These are phyloP conservation scores for Miamiensis avidus DNA, from an alignment of 169 alveolate species.

Conservation along the genomic window DNA sequence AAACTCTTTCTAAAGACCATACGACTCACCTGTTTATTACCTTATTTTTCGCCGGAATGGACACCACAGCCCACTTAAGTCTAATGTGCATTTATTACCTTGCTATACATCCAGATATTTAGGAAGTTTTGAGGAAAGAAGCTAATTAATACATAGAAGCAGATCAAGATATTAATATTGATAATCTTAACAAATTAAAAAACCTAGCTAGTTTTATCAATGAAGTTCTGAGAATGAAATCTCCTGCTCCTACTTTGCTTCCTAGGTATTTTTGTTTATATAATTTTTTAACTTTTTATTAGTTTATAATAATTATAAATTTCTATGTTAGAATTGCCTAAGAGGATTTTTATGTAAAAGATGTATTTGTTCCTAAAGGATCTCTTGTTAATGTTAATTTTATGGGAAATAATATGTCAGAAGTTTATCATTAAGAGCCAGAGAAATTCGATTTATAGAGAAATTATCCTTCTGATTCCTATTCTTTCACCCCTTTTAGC, in stretches of 20 bases:
- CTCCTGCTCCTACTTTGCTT: slow-evolving; percentile 19
- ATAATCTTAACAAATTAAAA: slow-evolving; percentile 18
- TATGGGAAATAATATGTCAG: neutral
- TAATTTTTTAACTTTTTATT: too few species aligned
- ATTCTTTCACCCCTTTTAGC: slow-evolving; percentile 27
- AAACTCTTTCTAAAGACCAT: too few species aligned
- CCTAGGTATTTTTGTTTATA: too few species aligned
- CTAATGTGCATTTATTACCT: slow-evolving; percentile 3
- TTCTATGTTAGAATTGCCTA: too few species aligned
- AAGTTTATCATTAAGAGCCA: neutral
- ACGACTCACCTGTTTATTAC: slow-evolving; percentile 35
- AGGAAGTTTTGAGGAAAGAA: slow-evolving; percentile 24
- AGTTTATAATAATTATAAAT: too few species aligned
- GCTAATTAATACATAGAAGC: slow-evolving; percentile 1
- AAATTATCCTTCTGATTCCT: neutral
- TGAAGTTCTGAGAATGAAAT: slow-evolving; percentile 35
- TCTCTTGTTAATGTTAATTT: neutral
- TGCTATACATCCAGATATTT: slow-evolving; percentile 11
- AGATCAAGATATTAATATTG: slow-evolving; percentile 2
- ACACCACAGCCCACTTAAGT: slow-evolving; percentile 37
- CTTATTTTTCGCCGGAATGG: slow-evolving; percentile 46
- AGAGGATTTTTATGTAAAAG: slow-evolving; percentile 10
- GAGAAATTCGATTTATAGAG: slow-evolving; percentile 11
- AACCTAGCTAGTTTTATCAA: slow-evolving; percentile 18
- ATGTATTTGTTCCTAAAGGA: slow-evolving; percentile 11